These are phyloP conservation scores for Colletotrichum acutatum DNA, from an alignment of 2,329 filamentous ascomycete species.

Conservation along the genomic window DNA sequence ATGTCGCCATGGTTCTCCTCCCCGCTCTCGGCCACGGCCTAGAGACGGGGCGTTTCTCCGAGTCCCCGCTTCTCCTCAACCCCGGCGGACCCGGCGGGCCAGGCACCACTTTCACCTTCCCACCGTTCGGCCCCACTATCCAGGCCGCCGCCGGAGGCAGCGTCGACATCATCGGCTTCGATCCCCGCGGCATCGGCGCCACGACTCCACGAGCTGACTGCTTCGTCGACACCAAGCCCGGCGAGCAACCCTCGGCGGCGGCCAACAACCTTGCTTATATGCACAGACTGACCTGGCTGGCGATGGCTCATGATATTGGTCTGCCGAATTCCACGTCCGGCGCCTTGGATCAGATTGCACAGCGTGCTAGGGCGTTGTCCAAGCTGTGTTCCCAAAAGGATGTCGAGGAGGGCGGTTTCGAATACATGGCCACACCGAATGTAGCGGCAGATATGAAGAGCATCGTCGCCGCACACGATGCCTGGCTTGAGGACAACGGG, in stretches of 20 bases:
- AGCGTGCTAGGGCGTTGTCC: constrained; percentile 43
- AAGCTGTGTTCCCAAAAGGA: constrained; percentile 47
- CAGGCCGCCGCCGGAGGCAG: constrained; percentile 51
- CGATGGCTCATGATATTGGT: constrained; percentile 45
- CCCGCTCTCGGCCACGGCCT: constrained; percentile 45
- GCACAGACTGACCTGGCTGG: constrained; percentile 47
- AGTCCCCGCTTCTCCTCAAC: constrained; percentile 55
- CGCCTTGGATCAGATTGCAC: constrained; percentile 43
- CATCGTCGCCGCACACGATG: constrained; percentile 31
- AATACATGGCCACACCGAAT: constrained; percentile 37
- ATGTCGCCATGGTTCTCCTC: constrained; percentile 49
- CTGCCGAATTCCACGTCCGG: constrained; percentile 47
- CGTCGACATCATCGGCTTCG: constrained; percentile 59
- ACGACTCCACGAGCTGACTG: constrained; percentile 54
- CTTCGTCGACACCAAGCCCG: constrained; percentile 39
- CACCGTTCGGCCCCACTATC: constrained; percentile 40
- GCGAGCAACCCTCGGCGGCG: constrained; percentile 13
- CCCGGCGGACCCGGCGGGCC: constrained; percentile 59
- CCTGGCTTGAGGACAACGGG: constrained; percentile 27
- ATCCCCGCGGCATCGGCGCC: constrained; percentile 56
- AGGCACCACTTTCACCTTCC: constrained; percentile 46
- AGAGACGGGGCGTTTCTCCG: constrained; percentile 44
- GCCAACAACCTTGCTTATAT: constrained; percentile 43
- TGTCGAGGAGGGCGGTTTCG: constrained; percentile 29
- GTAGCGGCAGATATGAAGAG: constrained; percentile 39